Evolutionary conservation across 805 yeast species (phyloP), one percentile per base, ranked within the genome.

Genomic region (Sugiyamaella boreocaroliniensis): DNA sequence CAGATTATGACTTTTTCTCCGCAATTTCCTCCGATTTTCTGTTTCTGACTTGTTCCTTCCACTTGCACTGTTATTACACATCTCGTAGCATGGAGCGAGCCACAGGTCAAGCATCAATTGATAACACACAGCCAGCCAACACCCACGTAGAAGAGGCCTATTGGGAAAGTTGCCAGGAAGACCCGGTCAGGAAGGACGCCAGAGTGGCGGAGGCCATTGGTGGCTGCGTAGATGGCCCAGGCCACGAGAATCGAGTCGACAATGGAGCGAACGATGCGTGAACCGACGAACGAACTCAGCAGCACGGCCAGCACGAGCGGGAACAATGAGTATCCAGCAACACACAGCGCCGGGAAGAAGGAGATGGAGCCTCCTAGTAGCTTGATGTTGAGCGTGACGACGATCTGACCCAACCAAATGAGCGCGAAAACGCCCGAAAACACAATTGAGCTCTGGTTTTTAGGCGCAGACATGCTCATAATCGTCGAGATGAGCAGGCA

Each of bases 71-170:
- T n/a, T n/a, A n/a, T n/a, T n/a, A n/a, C n/a, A n/a, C n/a, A n/a
- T 22, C 26, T 6, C 26, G 26, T 22, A 22, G 26, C 6, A 22
- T 22, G 26, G 6, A 22, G 26, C 26, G 6, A 22, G 26, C 26
- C 26, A 22, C 6, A 22, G 26, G 6, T n/a, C n/a, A n/a, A n/a
- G n/a, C 6, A 22, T 22, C 26, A 68, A 1, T 84, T 78, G 37
- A 84, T 78, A 14, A 83, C 81, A 55, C 81, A 80, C 29, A 83
- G 67, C 88, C 88, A 83, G 22, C 85, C 81, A 47, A 83, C 65
- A 4, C 80, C 76, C 4, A 80, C 74, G 63, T 81, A 84, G 64
- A 83, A 76, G 56, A 84, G 70, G 2, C 77, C 83, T 26, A 84
- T 80, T 0, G 89, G 89, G 58, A 80, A 83, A 9, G 80, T 72